Evolutionary conservation across 495 filamentous ascomycete species (phyloP), one percentile per base, ranked within the genome.

Genomic region (Monascus purpureus): DNA sequence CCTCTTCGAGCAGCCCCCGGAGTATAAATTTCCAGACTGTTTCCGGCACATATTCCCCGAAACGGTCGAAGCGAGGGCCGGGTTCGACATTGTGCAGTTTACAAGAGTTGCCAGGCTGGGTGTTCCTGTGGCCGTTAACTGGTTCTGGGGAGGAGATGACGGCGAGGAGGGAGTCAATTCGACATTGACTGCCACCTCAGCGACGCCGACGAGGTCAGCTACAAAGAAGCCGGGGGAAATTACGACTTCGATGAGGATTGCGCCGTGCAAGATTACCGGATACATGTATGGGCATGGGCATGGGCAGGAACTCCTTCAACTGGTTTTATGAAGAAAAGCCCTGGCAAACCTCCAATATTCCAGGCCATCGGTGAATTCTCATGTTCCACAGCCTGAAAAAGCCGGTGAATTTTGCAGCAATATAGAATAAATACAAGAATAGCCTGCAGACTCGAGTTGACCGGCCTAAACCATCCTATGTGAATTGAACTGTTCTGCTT

Each of bases 1-100:
- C 0, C 42, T 63, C 4, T 64, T 53, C 38, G 27, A 32, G 16
- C 58, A 66, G 31, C 41, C 44, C 2, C 13, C 18, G 0, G 17
- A 16, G 11, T 63, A 61, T 33, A 9, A 18, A 1, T 47, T 61
- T 18, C 56, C 52, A 0, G 17, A 25, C 0, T 49, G 48, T 32
- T 61, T 60, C 26, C 25, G 27, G 7, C 36, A 54, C 25, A 49
- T 57, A 3, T 40, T 49, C 6, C 46, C 54, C 1, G 31, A 29
- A 9, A 47, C 41, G 0, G 17, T 36, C 9, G 33, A 46, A 0
- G 52, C 44, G 1, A 39, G 59, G 14, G 34, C 42, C 2, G 52
- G 52, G 13, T 64, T 59, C 27, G 47, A 63, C 33, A 29, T 50
- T 2, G 25, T 25, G 11, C 30, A 40, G 25, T 61, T 63, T 36